Evolutionary conservation across 352 stramenopile species (phyloP), one percentile per base, ranked within the genome.

Genomic region (Phytopythium vexans): DNA sequence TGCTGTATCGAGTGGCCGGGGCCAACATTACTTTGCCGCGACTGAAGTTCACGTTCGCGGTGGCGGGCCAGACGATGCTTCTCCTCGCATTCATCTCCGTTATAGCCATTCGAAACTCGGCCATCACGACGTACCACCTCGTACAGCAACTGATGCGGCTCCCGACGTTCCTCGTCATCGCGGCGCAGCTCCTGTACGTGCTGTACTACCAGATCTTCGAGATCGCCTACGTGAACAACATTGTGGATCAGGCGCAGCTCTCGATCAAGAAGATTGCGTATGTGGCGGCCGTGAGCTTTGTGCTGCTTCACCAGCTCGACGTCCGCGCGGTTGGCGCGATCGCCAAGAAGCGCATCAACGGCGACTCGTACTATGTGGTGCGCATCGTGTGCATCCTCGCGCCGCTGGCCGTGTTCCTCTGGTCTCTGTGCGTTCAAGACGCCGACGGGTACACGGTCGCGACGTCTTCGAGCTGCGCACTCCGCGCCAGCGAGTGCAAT

Each of bases 121-220:
- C 56, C 0, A 33, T 66, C 35, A 65, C 56, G 36, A 70, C 63
- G 15, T 69, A 72, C 45, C 62, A 75, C 27, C 42, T 75, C 21
- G 56, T 75, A 8, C 58, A 69, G 3, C 67, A 75, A 43, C 39
- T 70, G 7, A 37, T 75, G 12, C 53, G 67, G 8, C 54, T 75
- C 3, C 63, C 63, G 21, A 70, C 63, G n/a, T 75, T 72, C 49
- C 58, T 34, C 46, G 56, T 75, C 51, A 72, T 75, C 15, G 60
- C 63, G n/a, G 42, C 70, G 9, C 56, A 75, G 38, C 34, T 75
- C 14, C 37, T 75, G 6, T 75, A 72, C 51, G 63, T 75, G 46
- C 41, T 72, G 31, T 75, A 75, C 63, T 75, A 67, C 54, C 67
- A 75, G 56, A 64, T 75, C 36, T 72, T 72, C 51, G 56, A 60